These are phyloP conservation scores for Buxus sempervirens DNA, from an alignment of 164 flowering plant species.

Conservation along the genomic window DNA sequence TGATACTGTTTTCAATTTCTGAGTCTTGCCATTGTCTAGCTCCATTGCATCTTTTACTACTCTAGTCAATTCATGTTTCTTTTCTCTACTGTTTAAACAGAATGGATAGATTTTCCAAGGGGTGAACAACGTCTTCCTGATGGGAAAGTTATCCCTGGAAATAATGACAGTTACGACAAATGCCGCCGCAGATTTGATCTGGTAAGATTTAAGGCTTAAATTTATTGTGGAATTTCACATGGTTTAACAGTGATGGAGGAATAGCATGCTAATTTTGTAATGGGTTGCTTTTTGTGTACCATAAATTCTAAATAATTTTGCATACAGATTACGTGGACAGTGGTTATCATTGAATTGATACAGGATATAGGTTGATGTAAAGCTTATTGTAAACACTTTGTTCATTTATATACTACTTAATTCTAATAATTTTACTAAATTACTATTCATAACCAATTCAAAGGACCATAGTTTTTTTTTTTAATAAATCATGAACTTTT, in stretches of 20 bases:
- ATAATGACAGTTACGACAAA: conserved; percentile 77
- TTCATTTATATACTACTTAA: no score
- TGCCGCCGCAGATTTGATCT: conserved; percentile 98
- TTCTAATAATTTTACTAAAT: no score
- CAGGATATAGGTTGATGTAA: no score
- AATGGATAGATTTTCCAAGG: conserved; percentile 99
- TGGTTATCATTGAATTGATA: no score
- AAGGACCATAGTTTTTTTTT: no score
- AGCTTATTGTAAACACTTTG: no score
- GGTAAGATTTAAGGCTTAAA: conserved; percentile 40
- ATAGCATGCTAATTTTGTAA: not conserved
- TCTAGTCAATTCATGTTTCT: not conserved
- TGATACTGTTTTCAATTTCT: not conserved
- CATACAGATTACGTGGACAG: no score
- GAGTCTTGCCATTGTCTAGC: not conserved
- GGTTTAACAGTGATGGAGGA: not conserved
- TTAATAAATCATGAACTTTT: no score
- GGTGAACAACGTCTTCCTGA: conserved; percentile 71
- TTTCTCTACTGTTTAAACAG: conserved; percentile 30
- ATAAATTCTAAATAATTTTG: no score
- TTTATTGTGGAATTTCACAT: not conserved
- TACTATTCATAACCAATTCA: no score
- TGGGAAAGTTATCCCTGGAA: conserved; percentile 79
- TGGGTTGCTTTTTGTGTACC: no score
- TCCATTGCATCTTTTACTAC: not conserved